Evolutionary conservation across 805 yeast species (phyloP).

Genomic region (Kuraishia piskuri): DNA sequence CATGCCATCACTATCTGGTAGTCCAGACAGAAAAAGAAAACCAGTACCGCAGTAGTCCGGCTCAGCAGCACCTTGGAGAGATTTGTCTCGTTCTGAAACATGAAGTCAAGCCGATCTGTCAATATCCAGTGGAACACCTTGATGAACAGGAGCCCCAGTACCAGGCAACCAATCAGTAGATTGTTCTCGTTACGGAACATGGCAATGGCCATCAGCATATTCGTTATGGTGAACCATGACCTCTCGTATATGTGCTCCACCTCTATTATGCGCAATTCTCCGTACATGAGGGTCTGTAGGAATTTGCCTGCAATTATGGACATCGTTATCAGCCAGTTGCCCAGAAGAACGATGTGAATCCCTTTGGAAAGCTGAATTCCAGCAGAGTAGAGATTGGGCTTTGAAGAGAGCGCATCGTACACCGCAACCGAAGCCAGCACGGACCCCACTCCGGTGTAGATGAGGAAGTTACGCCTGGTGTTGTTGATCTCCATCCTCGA

Average conservation of each 20-base stretch:
- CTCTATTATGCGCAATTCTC: conserved; percentile 68
- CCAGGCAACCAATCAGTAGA: conserved; percentile 28
- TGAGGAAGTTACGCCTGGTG: conserved; percentile 1
- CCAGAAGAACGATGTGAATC: conserved; percentile 28
- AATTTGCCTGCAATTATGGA: conserved; percentile 33
- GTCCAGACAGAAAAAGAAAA: conserved; percentile 41
- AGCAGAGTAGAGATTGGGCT: conserved; percentile 42
- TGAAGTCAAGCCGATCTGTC: conserved; percentile 35
- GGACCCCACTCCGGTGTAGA: conserved; percentile 22
- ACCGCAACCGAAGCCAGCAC: conserved; percentile 26
- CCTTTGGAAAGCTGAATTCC: conserved; percentile 45
- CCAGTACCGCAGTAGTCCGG: conserved; percentile 35
- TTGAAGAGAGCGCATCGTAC: conserved; percentile 24
- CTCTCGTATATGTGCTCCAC: conserved; percentile 64
- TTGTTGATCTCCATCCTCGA: background rate
- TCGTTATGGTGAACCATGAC: conserved; percentile 55
- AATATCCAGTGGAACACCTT: conserved; percentile 76
- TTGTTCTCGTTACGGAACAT: conserved; percentile 41
- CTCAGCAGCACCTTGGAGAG: conserved; percentile 23
- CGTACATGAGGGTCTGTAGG: conserved; percentile 53
- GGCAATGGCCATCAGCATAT: conserved; percentile 48
- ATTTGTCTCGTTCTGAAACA: conserved; percentile 34
- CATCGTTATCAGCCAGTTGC: conserved; percentile 33
- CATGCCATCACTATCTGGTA: conserved; percentile 42
- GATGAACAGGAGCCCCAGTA: conserved; percentile 34